Evolutionary conservation across 148 eudicot species (phyloP), one percentile per base, ranked within the genome.

Genomic region (Rhododendron griersonianum): DNA sequence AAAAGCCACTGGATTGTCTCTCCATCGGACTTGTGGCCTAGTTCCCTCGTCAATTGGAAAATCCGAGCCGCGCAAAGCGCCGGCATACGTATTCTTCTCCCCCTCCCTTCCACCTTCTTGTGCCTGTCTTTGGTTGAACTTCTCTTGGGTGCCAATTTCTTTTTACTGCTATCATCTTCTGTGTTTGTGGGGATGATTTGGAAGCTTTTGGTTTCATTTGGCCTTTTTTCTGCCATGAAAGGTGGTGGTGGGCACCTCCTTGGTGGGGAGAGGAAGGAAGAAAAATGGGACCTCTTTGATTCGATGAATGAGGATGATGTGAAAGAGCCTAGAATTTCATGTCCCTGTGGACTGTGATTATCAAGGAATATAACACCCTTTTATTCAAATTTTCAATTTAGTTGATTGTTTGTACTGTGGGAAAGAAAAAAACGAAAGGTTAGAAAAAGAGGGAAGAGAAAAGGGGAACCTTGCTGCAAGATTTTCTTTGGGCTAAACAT

Each of bases 21-120:
- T 0, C 95, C 91, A 15, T 90, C 91, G 0, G 91, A 86, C 53
- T 86, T 90, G 50, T 90, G 88, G 14, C 91, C 91, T 88, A 93
- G 86, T 89, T 93, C 95, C 86, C 80, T 90, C 0, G 95, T 93
- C 71, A 93, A 82, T 78, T 93, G 95, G 77, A 93, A 93, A 18
- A 93, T 89, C 50, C 95, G 85, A 0, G 95, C 93, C 5, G 93
- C 95, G 79, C 91, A 91, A 10, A 93, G 86, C 2, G 93, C 93
- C 14, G 95, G 95, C 89, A 93, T 91, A 59, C 95, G 69, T 7
- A 93, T 93, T 53, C 95, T 91, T 85, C 95, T 87, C 2, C 95
- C 95, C 83, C 95, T 88, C 15, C 95, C 95, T 84, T 93, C 93
- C 19, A 93, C 95, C 33, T 93, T 93, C 44, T 90, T 93, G 85